These are phyloP conservation scores for Phylloboletellus chloephorus DNA, from an alignment of 1,284 basidiomycete genomes.

Conservation along the genomic window DNA sequence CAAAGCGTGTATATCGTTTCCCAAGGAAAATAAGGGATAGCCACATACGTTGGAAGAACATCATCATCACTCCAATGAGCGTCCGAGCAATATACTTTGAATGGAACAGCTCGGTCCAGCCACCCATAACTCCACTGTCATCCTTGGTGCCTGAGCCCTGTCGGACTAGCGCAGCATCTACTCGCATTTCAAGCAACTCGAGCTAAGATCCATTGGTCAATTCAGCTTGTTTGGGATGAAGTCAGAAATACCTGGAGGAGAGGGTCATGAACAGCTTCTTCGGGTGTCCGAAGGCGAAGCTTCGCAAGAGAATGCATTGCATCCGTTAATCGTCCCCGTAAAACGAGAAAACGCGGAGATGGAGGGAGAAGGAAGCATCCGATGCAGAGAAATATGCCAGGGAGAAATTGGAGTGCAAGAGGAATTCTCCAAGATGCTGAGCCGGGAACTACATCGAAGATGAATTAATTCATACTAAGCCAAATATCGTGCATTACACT, in stretches of 20 bases:
- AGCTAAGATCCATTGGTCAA: constrained; percentile 38
- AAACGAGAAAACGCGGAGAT: constrained; percentile 64
- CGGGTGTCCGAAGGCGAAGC: constrained; percentile 42
- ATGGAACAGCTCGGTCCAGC: constrained; percentile 54
- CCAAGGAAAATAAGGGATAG: background rate
- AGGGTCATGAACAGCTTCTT: constrained; percentile 41
- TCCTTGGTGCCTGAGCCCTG: constrained; percentile 20
- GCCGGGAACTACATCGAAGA: constrained; percentile 39
- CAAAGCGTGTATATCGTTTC: background rate
- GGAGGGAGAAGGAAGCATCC: constrained; percentile 65
- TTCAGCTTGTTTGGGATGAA: background rate
- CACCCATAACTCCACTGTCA: constrained; percentile 15
- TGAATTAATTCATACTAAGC: background rate
- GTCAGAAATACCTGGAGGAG: constrained; percentile 43
- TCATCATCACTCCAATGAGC: constrained; percentile 61
- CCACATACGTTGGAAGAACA: constrained; percentile 73
- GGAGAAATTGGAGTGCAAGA: constrained; percentile 64
- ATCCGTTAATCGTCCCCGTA: constrained; percentile 51
- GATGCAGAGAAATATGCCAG: constrained; percentile 58
- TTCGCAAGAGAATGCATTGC: constrained; percentile 48
- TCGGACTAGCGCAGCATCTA: constrained; percentile 51
- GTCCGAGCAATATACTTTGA: constrained; percentile 54
- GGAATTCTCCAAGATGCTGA: constrained; percentile 74
- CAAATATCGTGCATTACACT: constrained; percentile 20
- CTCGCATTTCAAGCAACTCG: constrained; percentile 69